Base-by-base conservation (phyloP, 176 grass and related monocot species). In the Zoysia japonica region DNA sequence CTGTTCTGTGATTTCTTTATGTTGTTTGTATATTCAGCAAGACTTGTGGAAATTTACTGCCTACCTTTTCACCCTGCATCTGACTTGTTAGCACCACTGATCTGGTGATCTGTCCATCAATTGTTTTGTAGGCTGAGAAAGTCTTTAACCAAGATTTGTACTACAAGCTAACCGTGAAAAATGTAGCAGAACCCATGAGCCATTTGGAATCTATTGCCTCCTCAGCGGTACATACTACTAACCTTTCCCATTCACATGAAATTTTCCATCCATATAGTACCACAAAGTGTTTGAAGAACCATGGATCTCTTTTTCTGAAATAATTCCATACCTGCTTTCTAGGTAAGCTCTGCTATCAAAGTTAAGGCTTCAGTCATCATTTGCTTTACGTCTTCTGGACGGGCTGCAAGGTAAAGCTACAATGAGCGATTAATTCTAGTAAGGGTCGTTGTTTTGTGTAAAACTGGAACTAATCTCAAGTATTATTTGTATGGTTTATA, bases 201-300 rank as follows among this genome's bases (percentile, higher is more conserved):
- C 96, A 99, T 83, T 85, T 96, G 93, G 96, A 99, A 61, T 93
- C 96, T 65, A 99, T 99, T 83, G 96, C 96, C 67, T 99, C 96
- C 43, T 96, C 96, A 63, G 92, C 96, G 7, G 96, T 99, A 86
- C 40, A 7, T 61, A 47, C 3, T 49, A 70, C 28, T 20, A 76
- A 71, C 44, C 40, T 87, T 75, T 47, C 8, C 39, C 61, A 7
- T 81, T 55, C 28, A 28, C 69, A 74, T 48, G 60, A 15, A 38
- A 67, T 64, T 8, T 47, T 59, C 50, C 15, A 48, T 78, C 46
- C 20, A 68, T 61, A n/a, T 10, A 4, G 7, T 56, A 19, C 35
- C 4, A 35, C 35, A n/a, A 67, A 48, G 8, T 68, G 12, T 40
- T 72, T 10, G 8, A 56, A 48, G 61, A 73, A 68, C 62, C 19